These are phyloP conservation scores for Ascochyta clinopodiicola DNA, from an alignment of 2,329 filamentous ascomycete genomes.

Conservation along the genomic window DNA sequence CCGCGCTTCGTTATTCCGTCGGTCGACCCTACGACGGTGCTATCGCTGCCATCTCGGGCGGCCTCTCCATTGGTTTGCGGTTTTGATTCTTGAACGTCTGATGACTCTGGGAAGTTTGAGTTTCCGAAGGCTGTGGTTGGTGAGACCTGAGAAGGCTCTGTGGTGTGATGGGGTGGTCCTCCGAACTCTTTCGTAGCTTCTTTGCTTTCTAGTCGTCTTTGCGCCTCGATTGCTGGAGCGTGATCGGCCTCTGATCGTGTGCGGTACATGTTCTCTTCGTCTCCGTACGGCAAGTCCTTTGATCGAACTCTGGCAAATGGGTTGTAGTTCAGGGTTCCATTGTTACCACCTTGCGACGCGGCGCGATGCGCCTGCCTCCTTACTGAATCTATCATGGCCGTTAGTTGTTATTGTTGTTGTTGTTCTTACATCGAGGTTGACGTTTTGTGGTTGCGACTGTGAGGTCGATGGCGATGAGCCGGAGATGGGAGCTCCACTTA, in stretches of 20 bases:
- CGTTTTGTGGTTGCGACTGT: neutral
- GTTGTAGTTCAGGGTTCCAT: constrained; percentile 41
- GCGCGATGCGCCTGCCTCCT: constrained; percentile 45
- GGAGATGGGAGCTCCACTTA: constrained; percentile 31
- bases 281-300: constrained; percentile 27
- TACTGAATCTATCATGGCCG: constrained; percentile 39
- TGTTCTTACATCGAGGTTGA: neutral
- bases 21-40: constrained; percentile 28
- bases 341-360: constrained; percentile 36
- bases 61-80: constrained; percentile 16
- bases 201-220: constrained; percentile 31
- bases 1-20: constrained; percentile 29
- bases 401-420: constrained; percentile 6
- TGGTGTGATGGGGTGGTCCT: constrained; percentile 36
- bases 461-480: constrained; percentile 1
- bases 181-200: constrained; percentile 40
- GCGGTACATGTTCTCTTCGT: constrained; percentile 39
- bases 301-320: constrained; percentile 43
- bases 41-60: constrained; percentile 31
- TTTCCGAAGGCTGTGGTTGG: constrained; percentile 24
- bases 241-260: constrained; percentile 35
- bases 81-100: constrained; percentile 15
- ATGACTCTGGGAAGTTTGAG: constrained; percentile 12
- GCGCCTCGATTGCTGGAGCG: constrained; percentile 32
- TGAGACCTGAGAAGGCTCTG: constrained; percentile 33